Percentiles rank a stretch among this genome's conserved stretches.
phyloP scores from a whole-genome alignment of 805 yeast genomes.

The Metschnikowia lunata region DNA sequence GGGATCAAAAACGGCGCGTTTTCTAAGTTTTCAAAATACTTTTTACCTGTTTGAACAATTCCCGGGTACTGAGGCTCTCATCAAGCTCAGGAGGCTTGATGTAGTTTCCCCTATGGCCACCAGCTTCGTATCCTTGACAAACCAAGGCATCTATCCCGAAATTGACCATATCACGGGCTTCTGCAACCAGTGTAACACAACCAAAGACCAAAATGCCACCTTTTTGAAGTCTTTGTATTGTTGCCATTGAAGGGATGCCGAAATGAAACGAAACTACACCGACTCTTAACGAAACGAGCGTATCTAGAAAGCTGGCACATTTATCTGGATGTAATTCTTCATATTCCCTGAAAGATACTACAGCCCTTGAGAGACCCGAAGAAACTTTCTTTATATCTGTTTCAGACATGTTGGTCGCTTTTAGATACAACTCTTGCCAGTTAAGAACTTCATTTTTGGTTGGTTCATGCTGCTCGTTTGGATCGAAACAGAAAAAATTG shows the following conservation, averaged over 20 bases:
- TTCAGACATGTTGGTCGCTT: neutral
- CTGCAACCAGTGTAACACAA: conserved; percentile 44
- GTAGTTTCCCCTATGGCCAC: conserved; percentile 59
- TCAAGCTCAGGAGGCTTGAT: conserved; percentile 24
- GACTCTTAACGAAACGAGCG: conserved; percentile 27
- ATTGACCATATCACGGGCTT: conserved; percentile 30
- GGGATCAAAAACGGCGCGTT: conserved; percentile 37
- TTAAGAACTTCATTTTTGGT: conserved; percentile 17
- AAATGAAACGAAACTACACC: conserved; percentile 50
- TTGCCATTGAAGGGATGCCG: conserved; percentile 37
- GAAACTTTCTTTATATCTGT: neutral
- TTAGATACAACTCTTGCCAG: conserved; percentile 20
- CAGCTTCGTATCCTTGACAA: conserved; percentile 60
- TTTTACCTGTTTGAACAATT: conserved; percentile 23
- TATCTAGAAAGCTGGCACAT: conserved; percentile 18
- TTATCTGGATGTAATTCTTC: conserved; percentile 18
- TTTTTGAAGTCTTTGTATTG: conserved; percentile 31
- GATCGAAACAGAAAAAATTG: conserved; percentile 46
- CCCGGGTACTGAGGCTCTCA: conserved; percentile 32
- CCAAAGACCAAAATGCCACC: conserved; percentile 42
- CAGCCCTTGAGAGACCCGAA: conserved; percentile 18
- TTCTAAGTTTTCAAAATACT: neutral
- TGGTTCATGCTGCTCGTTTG: conserved; percentile 14
- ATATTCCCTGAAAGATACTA: conserved; percentile 28
- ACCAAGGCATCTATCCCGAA: conserved; percentile 45